phyloP scores from a whole-genome alignment of 2,329 filamentous ascomycete species.

The Sclerotiophoma versabilis region DNA sequence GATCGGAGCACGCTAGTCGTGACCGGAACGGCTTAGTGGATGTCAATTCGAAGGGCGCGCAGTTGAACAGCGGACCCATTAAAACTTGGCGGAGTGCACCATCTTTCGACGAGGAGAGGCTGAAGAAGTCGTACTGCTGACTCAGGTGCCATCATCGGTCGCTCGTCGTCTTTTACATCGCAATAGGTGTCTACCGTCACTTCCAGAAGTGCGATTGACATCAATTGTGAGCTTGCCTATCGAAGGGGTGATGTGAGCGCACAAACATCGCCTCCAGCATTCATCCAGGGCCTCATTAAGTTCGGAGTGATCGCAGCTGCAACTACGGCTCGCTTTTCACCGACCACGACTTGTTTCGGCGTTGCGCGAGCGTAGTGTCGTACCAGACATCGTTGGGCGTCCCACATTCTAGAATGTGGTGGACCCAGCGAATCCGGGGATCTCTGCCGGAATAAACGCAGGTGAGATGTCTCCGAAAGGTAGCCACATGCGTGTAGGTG shows the following conservation, averaged over 20 bases:
- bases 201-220: no score
- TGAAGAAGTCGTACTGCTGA: constrained; percentile 3
- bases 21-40: constrained; percentile 6
- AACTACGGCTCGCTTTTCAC: not conserved
- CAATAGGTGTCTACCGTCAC: not conserved
- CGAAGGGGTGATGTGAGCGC: not conserved
- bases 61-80: constrained; percentile 7
- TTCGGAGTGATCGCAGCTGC: not conserved
- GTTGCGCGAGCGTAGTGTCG: not conserved
- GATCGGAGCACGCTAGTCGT: constrained; percentile 12
- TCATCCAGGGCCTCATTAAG: not conserved
- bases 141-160: constrained; percentile 6
- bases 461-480: constrained; percentile 4
- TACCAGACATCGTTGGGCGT: not conserved
- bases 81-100: constrained; percentile 13
- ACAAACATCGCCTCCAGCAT: not conserved
- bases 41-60: constrained; percentile 20
- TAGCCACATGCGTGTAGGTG: not conserved
- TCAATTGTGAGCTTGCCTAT: not conserved
- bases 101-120: not conserved
- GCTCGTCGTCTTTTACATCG: no score
- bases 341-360: not conserved
- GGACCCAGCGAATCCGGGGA: constrained; percentile 3
- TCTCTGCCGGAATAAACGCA: not conserved
- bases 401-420: constrained; percentile 5